These are phyloP conservation scores for Metschnikowia peoriensis DNA, from an alignment of 805 yeast genomes.

Conservation along the genomic window DNA sequence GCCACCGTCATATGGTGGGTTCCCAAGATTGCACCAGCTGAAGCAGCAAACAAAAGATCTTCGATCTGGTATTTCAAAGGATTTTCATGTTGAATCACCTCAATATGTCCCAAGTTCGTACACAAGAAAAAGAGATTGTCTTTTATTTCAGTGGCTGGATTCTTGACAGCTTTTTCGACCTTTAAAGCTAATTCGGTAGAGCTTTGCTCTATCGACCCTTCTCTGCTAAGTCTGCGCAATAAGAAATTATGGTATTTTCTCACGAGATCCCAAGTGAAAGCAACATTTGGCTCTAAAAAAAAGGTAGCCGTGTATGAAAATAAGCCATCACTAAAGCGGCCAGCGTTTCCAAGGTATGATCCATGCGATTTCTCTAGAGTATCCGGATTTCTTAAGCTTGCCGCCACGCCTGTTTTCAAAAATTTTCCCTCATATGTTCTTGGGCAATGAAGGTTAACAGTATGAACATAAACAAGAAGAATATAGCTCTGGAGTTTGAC, in stretches of 20 bases:
- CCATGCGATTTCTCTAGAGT: neutral
- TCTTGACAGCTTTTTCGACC: neutral
- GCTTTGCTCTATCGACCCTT: neutral
- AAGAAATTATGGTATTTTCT: neutral
- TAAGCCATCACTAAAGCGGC: neutral
- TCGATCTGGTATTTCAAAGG: conserved; percentile 1
- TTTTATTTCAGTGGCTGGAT: neutral
- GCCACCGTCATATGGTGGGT: neutral
- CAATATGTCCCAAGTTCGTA: neutral
- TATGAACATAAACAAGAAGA: conserved; percentile 2
- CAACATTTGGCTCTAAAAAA: neutral
- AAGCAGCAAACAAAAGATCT: conserved; percentile 1
- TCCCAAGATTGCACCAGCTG: conserved; percentile 7
- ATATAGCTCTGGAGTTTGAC: conserved; percentile 5
- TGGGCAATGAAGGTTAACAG: conserved; percentile 3
- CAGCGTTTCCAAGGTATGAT: neutral
- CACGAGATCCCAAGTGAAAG: neutral
- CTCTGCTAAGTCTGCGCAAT: neutral
- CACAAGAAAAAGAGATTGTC: neutral
- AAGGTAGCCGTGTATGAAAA: neutral
- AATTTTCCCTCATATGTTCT: conserved; percentile 1
- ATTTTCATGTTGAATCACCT: neutral
- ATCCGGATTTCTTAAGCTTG: neutral
- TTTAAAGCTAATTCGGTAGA: neutral
- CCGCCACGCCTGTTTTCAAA: conserved; percentile 5